A percentile compares a stretch with the other conserved stretches of the same genome.
Conservation (phyloP, 2,329 filamentous ascomycete species). For the Eutypa lata region DNA sequence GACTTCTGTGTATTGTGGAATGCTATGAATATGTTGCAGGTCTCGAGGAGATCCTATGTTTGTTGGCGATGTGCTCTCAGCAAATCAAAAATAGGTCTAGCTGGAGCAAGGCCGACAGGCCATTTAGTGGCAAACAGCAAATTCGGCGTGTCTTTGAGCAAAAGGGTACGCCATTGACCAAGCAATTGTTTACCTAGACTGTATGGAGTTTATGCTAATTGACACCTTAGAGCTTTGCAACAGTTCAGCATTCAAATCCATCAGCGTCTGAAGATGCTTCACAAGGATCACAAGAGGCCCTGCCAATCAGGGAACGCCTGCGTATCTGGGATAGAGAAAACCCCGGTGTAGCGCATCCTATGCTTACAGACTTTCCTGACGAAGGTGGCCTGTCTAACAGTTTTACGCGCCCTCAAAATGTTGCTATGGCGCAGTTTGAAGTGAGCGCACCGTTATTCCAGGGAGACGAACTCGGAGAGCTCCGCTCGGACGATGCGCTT, state of each 20-base stretch:
- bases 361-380: constrained; percentile 26
- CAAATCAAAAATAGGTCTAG: constrained; percentile 7
- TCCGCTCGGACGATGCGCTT: constrained; percentile 28
- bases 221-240: constrained; percentile 20
- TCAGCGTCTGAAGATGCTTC: not conserved
- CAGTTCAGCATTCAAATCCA: constrained; percentile 17
- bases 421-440: constrained; percentile 25
- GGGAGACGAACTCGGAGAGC: constrained; percentile 33
- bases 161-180: constrained; percentile 22
- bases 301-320: constrained; percentile 38
- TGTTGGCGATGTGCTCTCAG: constrained; percentile 28
- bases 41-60: constrained; percentile 24
- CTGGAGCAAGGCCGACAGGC: constrained; percentile 6
- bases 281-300: not conserved
- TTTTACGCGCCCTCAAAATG: constrained; percentile 33
- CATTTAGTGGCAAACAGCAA: constrained; percentile 8
- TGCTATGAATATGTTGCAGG: constrained; percentile 22
- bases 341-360: constrained; percentile 14
- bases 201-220: constrained; percentile 8
- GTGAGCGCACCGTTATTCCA: constrained; percentile 30
- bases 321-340: constrained; percentile 40
- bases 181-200: not conserved
- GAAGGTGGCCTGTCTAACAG: constrained; percentile 29
- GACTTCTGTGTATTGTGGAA: no score
- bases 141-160: constrained; percentile 8